Base-by-base conservation (phyloP, 2,329 filamentous ascomycete genomes). In the Cladophialophora bantiana region DNA sequence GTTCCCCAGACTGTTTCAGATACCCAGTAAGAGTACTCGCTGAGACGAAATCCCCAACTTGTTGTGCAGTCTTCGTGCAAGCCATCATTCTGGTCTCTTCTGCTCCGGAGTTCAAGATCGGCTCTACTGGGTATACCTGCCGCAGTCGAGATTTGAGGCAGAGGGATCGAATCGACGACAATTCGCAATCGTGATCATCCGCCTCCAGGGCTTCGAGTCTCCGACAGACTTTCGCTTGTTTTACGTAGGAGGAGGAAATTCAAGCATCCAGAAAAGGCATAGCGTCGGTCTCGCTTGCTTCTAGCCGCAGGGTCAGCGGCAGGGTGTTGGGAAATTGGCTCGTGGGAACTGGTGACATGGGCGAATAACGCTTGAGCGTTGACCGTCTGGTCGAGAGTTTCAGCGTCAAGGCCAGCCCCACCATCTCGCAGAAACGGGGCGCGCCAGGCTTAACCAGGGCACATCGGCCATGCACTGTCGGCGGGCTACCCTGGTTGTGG, bases 311-410 rank as follows among this genome's bases (percentile, higher is more conserved):
- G 26, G 50, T 48, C 42, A 59, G 63, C 62, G 48, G 57, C 60
- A 61, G 55, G 61, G 54, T 31, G 26, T 67, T 59, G 65, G 65
- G 68, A 69, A 67, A 69, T 69, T 69, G 65, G 68, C 56, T 59
- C 58, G 35, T 61, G 63, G 62, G 38, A 32, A 45, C 45, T 35
- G 48, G 13, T 13, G 50, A 32, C 31, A 59, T 54, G 59, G 62
- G 61, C 59, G 63, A 68, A 68, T 68, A 55, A 63, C 26, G 59
- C 54, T 62, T 48, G 36, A 20, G 52, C 36, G 45, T 56, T 52
- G 32, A 20, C 48, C 31, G 18, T 50, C 26, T 58, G n/a, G 56
- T 64, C 61, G 61, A 42, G 57, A 40, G 42, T 48, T 62, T 66
- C 59, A 59, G 57, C 32, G 66, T 64, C 38, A 64, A 62, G 38